Evolutionary conservation across 2,329 filamentous ascomycete genomes (phyloP), one percentile per base, ranked within the genome.

Genomic region (Xylariaceae sp.): DNA sequence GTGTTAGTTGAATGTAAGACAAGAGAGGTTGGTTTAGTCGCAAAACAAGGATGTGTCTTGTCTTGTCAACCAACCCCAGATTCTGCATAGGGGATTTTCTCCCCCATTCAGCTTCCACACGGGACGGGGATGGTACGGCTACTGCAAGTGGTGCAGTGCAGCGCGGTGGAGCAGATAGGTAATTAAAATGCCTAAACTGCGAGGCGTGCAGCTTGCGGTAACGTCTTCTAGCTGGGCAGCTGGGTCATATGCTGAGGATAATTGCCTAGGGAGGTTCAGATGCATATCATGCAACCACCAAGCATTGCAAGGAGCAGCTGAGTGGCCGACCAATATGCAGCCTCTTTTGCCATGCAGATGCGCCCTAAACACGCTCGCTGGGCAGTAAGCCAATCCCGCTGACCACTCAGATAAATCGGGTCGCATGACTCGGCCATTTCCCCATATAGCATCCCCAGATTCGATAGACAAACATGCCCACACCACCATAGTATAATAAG

Each of bases 281-380:
- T 70, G 68, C 69, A 69, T 68, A 54, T 50, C 60, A 61, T 69
- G 69, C 69, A 71, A 70, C 69, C 69, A 69, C 66, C 67, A 71
- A 63, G 59, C 55, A 61, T 56, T 62, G 63, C 64, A 66, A 62
- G 44, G 44, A 57, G 48, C 43, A 62, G 64, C 61, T 70, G 68
- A 70, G 62, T 71, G 70, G 68, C 64, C 66, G 63, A 59, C n/a
- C 56, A 50, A 64, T 53, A 68, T 71, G 69, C 68, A 67, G 65
- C 66, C 60, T 65, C 60, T 63, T 58, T 53, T 65, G 52, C 64
- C 62, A 65, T 71, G 69, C 67, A 71, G 67, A 65, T 69, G 67
- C 60, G 58, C 64, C 67, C 56, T 63, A 63, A 65, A 62, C 64
- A 63, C 62, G 61, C 50, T 66, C 53, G 59, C 61, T 62, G 51